phyloP scores from a whole-genome alignment of 352 stramenopile species.

The Pythium angustatum region DNA sequence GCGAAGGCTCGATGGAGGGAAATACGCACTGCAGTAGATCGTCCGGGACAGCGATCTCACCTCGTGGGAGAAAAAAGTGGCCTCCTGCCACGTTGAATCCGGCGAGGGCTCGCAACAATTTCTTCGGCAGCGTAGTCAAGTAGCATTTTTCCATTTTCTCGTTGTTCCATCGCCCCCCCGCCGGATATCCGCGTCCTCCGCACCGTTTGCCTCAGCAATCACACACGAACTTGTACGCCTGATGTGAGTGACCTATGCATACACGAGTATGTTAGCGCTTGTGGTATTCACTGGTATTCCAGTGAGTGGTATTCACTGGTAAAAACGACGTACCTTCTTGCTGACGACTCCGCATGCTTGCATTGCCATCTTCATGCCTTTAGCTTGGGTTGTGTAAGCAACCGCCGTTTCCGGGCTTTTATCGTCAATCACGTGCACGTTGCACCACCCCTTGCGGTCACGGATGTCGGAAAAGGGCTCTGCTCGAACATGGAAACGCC shows the following conservation, averaged over 20 bases:
- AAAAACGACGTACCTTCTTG: not conserved
- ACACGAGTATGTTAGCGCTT: not conserved
- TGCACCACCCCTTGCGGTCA: not conserved
- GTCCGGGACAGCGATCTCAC: not conserved
- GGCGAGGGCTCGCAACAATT: not conserved
- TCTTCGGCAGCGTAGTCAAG: conserved; percentile 3
- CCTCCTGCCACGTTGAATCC: not conserved
- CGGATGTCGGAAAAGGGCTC: not conserved
- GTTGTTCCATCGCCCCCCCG: conserved; percentile 12
- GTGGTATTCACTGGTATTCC: not conserved
- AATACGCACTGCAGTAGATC: not conserved
- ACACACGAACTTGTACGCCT: conserved; percentile 11
- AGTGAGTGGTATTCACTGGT: not conserved
- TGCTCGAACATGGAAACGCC: not conserved
- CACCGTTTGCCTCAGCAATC: conserved; percentile 9
- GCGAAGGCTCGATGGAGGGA: not conserved
- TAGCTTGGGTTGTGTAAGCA: not conserved
- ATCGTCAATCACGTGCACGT: not conserved
- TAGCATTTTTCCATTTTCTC: conserved; percentile 18
- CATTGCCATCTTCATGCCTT: conserved; percentile 1
- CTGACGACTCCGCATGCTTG: not conserved
- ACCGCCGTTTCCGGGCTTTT: not conserved
- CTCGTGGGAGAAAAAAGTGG: not conserved
- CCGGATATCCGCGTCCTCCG: conserved; percentile 3
- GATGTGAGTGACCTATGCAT: conserved; percentile 13